phyloP scores from a whole-genome alignment of 1,284 basidiomycete genomes.

The Naganishia sp. region DNA sequence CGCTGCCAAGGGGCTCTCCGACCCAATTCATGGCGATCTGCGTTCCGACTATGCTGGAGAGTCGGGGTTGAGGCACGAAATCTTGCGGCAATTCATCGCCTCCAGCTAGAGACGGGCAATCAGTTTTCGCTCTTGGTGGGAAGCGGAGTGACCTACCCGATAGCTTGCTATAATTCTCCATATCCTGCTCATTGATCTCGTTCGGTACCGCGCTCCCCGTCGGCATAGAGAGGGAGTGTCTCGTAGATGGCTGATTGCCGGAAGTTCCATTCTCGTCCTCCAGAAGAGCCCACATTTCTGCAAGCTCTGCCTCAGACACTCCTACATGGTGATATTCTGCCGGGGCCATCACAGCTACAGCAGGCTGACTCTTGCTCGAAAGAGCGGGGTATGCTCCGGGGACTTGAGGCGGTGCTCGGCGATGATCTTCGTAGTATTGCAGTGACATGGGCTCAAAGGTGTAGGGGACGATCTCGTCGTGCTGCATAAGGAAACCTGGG shows the following conservation, averaged over 20 bases:
- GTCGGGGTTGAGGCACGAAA: neutral
- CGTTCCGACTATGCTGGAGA: constrained; percentile 5
- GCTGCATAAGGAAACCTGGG: constrained; percentile 25
- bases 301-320: constrained; percentile 26
- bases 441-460: constrained; percentile 25
- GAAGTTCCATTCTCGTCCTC: constrained; percentile 17
- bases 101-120: neutral
- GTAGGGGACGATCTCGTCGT: constrained; percentile 20
- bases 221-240: neutral
- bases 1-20: neutral
- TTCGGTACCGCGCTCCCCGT: neutral
- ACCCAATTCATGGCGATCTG: constrained; percentile 23
- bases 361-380: constrained; percentile 5
- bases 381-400: neutral
- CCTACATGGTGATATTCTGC: constrained; percentile 23
- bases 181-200: neutral
- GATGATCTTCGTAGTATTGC: neutral
- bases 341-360: constrained; percentile 4
- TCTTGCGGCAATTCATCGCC: neutral
- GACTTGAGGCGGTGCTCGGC: neutral
- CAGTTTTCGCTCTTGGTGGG: neutral
- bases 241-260: neutral
- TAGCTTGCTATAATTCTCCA: constrained; percentile 12
- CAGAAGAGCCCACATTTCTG: constrained; percentile 31
- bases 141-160: neutral